phyloP scores from a whole-genome alignment of 2,329 filamentous ascomycete species.

The Talaromyces atroroseus region DNA sequence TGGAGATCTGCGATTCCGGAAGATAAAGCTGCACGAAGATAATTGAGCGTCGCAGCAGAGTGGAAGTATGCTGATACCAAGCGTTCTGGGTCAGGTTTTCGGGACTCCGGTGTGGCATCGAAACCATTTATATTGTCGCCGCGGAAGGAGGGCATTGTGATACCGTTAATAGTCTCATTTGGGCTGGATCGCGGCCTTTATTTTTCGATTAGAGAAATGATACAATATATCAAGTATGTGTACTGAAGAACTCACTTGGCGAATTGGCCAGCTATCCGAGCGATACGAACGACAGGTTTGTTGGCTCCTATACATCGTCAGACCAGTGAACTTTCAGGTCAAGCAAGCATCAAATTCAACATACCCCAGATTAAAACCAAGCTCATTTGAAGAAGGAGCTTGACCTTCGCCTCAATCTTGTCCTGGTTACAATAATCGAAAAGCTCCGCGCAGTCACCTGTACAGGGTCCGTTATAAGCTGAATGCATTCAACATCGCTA shows the following conservation, averaged over 20 bases:
- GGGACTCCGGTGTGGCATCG: slow-evolving; percentile 57
- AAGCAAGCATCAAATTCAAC: slow-evolving; percentile 30
- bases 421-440: slow-evolving; percentile 92
- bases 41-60: slow-evolving; percentile 91
- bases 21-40: slow-evolving; percentile 73
- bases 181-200: slow-evolving; percentile 76
- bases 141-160: slow-evolving; percentile 80
- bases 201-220: background rate
- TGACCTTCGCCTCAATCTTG: slow-evolving; percentile 93
- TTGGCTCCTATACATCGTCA: slow-evolving; percentile 44
- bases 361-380: slow-evolving; percentile 82
- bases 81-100: slow-evolving; percentile 74
- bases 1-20: slow-evolving; percentile 92
- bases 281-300: slow-evolving; percentile 84
- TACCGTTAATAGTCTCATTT: slow-evolving; percentile 73
- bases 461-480: background rate
- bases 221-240: background rate
- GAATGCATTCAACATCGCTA: slow-evolving; percentile 3
- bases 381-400: slow-evolving; percentile 94
- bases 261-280: slow-evolving; percentile 94
- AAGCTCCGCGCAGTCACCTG: slow-evolving; percentile 81
- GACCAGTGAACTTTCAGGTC: background rate
- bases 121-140: slow-evolving; percentile 96
- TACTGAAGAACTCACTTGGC: slow-evolving; percentile 57
- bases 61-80: slow-evolving; percentile 92